Conservation (phyloP, 768 basidiomycete genomes). For the Hericium erinaceus region DNA sequence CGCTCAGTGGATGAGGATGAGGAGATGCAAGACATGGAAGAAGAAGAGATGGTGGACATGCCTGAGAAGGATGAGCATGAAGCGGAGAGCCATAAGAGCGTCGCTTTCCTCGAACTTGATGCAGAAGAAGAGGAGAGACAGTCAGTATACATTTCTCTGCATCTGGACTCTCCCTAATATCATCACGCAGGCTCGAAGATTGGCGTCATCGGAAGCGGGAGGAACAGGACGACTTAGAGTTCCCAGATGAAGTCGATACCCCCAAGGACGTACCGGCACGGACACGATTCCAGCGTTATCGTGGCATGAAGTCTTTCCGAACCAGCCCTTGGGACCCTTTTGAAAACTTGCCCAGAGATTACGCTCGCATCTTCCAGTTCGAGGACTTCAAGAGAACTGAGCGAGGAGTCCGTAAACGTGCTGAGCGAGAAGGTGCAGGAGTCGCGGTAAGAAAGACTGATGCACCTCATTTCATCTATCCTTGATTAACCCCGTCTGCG, state of each 20-base stretch:
- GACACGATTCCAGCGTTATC: conserved; percentile 82
- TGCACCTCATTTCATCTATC: background rate
- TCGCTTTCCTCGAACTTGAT: conserved; percentile 69
- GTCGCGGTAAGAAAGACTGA: conserved; percentile 50
- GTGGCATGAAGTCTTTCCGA: conserved; percentile 85
- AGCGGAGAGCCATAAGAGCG: conserved; percentile 36
- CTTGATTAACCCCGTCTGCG: background rate
- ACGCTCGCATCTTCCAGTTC: conserved; percentile 93
- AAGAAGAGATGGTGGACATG: conserved; percentile 52
- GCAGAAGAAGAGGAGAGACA: conserved; percentile 80
- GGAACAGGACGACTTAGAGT: conserved; percentile 75
- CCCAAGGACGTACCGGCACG: conserved; percentile 76
- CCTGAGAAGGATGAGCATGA: conserved; percentile 43
- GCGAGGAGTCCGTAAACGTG: conserved; percentile 53
- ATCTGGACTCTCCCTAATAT: conserved; percentile 3
- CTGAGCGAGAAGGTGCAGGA: conserved; percentile 47
- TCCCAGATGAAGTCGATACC: conserved; percentile 95
- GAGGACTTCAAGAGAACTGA: conserved; percentile 90
- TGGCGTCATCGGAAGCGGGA: conserved; percentile 68
- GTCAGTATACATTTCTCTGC: conserved; percentile 38
- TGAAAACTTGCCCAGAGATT: conserved; percentile 90
- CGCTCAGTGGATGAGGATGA: conserved; percentile 22
- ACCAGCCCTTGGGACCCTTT: conserved; percentile 98
- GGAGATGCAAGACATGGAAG: conserved; percentile 30
- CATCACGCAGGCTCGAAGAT: conserved; percentile 41